phyloP scores from a whole-genome alignment of 2,329 filamentous ascomycete species.

The Exserohilum turcica region DNA sequence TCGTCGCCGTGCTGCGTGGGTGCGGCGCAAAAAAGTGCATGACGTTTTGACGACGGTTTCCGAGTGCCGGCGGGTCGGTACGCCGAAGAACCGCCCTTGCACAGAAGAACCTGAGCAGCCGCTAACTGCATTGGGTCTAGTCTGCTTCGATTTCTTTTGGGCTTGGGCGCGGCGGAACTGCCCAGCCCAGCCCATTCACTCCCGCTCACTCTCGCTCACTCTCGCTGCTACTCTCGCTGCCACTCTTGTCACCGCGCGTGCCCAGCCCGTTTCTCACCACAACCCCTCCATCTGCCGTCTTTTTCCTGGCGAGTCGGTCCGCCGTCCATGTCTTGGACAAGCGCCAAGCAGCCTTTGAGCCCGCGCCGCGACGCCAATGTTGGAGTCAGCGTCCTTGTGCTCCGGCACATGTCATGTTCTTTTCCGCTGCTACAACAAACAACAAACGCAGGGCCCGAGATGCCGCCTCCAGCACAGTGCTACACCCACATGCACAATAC shows the following conservation, averaged over 20 bases:
- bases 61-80: conserved; percentile 17
- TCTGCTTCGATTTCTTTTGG: no score
- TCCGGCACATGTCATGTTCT: neutral
- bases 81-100: conserved; percentile 12
- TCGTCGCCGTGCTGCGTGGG: neutral
- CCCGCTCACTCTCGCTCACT: no score
- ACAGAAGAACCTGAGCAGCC: no score
- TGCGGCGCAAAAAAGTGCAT: conserved; percentile 20
- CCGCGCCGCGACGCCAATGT: conserved; percentile 11
- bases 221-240: no score
- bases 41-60: conserved; percentile 20
- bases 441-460: neutral
- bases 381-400: neutral
- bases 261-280: neutral
- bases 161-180: no score
- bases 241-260: neutral
- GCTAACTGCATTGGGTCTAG: no score
- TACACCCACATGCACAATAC: neutral
- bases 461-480: neutral
- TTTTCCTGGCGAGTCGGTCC: conserved; percentile 28
- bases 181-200: no score
- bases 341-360: conserved; percentile 24
- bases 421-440: neutral
- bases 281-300: conserved; percentile 4
- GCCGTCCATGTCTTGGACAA: conserved; percentile 15